These are phyloP conservation scores for Solanum lycopersicoides DNA, from an alignment of 257 asterid genomes.

Conservation along the genomic window DNA sequence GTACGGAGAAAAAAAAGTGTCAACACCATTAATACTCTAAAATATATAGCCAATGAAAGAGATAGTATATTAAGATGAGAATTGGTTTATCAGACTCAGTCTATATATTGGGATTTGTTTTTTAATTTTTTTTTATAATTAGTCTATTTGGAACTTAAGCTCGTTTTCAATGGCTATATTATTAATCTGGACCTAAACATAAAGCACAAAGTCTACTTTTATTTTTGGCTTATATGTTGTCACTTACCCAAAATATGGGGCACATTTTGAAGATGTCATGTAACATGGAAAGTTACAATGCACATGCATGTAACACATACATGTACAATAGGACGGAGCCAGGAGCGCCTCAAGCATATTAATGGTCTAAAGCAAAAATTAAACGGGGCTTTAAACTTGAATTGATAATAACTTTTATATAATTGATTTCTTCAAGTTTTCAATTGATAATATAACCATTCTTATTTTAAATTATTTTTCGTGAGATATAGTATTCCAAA, in stretches of 20 bases:
- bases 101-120: not conserved
- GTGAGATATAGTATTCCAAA: too few species aligned
- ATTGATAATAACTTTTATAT: too few species aligned
- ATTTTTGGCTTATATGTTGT: not conserved
- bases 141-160: not conserved
- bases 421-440: too few species aligned
- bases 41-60: not conserved
- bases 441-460: too few species aligned
- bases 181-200: not conserved
- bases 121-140: not conserved
- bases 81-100: not conserved
- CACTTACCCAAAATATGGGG: not conserved
- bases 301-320: not conserved
- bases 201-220: not conserved
- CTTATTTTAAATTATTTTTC: too few species aligned
- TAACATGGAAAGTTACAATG: not conserved
- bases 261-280: not conserved
- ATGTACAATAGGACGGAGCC: not conserved
- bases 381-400: too few species aligned
- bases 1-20: not conserved
- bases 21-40: not conserved
- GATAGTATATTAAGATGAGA: not conserved
- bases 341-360: too few species aligned
- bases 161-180: not conserved
- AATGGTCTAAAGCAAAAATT: too few species aligned